Evolutionary conservation across 2,329 filamentous ascomycete species (phyloP), one percentile per base, ranked within the genome.

Genomic region (Golovinomyces cichoracearum): DNA sequence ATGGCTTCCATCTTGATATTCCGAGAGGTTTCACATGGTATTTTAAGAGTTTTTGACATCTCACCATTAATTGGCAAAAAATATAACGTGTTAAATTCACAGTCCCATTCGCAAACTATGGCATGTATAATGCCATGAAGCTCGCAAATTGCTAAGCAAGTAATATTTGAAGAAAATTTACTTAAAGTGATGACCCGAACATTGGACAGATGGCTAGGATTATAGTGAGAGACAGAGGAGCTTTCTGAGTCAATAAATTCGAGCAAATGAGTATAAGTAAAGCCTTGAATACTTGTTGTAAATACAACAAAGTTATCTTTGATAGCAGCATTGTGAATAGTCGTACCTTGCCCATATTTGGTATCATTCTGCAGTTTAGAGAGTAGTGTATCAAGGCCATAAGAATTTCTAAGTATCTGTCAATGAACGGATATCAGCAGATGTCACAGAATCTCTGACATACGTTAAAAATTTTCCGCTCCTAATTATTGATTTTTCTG

Each of bases 401-500:
- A 47, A 10, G 26, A 19, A 13, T 35, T 12, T 15, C 45, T 47
- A 26, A 10, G 1, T 33, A n/a, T 15, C 10, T 35, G 37, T 53
- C 33, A 54, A 50, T 48, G n/a, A 48, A 46, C 35, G 12, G 33
- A 25, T 25, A 3, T 17, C 10, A 21, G 4, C 10, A 22, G 21
- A 27, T 44, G 37, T 4, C 3, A 17, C 17, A 26, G 17, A 19
- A n/a, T 3, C 26, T 19, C 26, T 38, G 21, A 54, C 56, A 50
- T 55, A 58, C 58, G 49, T 7, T 12, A 41, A 38, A 5, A 29
- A 17, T 5, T 49, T 49, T 42, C 50, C 35, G n/a, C 54, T 52
- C 13, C 57, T 45, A 5, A 56, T 52, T 31, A 61, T 57, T 4
- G 58, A 57, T 26, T 58, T 60, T 48, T 72, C 68, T 0, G 74